phyloP scores from a whole-genome alignment of 495 filamentous ascomycete species.

The Aspergillus avenaceus region DNA sequence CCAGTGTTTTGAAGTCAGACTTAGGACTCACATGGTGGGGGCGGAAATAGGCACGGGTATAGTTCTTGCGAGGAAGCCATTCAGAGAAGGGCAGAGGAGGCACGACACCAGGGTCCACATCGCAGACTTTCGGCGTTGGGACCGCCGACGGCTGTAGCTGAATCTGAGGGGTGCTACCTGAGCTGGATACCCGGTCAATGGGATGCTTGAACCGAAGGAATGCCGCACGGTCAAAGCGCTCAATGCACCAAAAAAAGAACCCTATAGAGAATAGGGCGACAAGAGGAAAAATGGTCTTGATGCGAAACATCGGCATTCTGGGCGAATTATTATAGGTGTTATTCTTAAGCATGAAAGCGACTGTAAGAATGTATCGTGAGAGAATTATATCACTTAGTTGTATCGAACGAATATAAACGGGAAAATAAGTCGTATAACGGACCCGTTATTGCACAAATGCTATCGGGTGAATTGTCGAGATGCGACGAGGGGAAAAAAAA shows the following conservation, averaged over 20 bases:
- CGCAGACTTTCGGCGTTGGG: constrained; percentile 20
- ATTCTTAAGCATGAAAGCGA: constrained; percentile 37
- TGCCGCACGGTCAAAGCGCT: constrained; percentile 41
- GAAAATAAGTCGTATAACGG: constrained; percentile 7
- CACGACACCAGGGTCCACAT: constrained; percentile 33
- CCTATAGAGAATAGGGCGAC: constrained; percentile 41
- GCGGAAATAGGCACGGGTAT: constrained; percentile 45
- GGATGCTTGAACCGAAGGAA: constrained; percentile 40
- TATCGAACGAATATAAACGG: constrained; percentile 9
- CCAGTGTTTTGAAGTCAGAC: constrained; percentile 39
- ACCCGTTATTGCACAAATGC: constrained; percentile 10
- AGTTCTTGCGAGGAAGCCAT: constrained; percentile 48
- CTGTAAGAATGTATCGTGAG: not conserved
- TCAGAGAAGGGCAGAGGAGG: constrained; percentile 40
- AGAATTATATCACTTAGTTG: constrained; percentile 9
- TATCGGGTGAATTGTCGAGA: not conserved
- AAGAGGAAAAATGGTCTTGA: constrained; percentile 43
- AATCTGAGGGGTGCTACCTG: constrained; percentile 16
- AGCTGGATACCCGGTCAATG: constrained; percentile 26
- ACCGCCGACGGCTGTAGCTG: constrained; percentile 17
- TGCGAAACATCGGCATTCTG: constrained; percentile 44
- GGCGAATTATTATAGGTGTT: constrained; percentile 21
- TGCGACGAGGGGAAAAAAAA: constrained; percentile 7
- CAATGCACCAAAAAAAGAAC: constrained; percentile 44
- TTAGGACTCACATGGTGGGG: constrained; percentile 35